Percentiles rank a stretch among this genome's conserved stretches.
These are phyloP conservation scores for Pichia sp. DNA, from an alignment of 1,139 yeast genomes.

Conservation along the genomic window DNA sequence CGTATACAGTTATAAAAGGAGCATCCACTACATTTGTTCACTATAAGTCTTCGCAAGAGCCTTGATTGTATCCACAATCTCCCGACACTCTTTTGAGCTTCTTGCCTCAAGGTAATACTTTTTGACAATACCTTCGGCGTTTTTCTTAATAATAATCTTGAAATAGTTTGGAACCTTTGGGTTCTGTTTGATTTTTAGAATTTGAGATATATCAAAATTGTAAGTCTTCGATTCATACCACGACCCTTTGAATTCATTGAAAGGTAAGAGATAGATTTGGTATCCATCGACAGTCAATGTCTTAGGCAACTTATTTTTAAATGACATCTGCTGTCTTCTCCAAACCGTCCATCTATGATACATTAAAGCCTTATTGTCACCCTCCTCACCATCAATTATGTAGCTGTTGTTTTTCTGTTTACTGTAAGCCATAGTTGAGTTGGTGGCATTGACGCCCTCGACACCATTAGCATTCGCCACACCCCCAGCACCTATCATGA, in stretches of 20 bases:
- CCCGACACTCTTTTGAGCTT: constrained; percentile 57
- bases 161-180: constrained; percentile 74
- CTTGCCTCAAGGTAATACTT: constrained; percentile 84
- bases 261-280: constrained; percentile 83
- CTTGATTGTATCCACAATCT: constrained; percentile 65
- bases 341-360: constrained; percentile 65
- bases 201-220: constrained; percentile 80
- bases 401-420: background rate
- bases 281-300: constrained; percentile 89
- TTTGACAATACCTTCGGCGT: constrained; percentile 46
- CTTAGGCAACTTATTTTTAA: constrained; percentile 76
- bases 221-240: constrained; percentile 66
- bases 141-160: constrained; percentile 74
- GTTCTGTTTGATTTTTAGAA: constrained; percentile 71
- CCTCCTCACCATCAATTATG: background rate
- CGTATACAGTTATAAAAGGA: no score
- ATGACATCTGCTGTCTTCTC: constrained; percentile 82
- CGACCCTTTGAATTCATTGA: constrained; percentile 59
- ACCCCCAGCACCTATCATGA: background rate
- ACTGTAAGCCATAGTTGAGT: background rate
- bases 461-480: background rate
- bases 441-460: background rate
- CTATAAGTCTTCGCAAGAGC: constrained; percentile 18
- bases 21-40: constrained; percentile 7
- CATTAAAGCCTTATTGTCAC: constrained; percentile 14